Base-by-base conservation (phyloP, 257 asterid genomes). In the Solanum boliviense region DNA sequence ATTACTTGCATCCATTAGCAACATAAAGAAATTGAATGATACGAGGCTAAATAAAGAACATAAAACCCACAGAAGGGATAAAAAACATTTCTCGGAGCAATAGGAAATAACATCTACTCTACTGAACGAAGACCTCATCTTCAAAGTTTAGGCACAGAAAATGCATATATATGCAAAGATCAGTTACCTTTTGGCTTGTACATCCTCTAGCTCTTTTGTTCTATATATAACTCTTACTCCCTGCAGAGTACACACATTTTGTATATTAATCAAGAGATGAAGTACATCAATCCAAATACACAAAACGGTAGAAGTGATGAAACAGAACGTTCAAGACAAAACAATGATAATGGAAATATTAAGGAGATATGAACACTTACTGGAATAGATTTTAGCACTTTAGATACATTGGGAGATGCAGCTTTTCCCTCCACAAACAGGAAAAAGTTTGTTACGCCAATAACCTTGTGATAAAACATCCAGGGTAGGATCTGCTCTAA, bases 371-470 rank as follows among this genome's bases (percentile, higher is more conserved):
- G 79, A 11, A 5, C 35, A 88, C 98, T 92, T 91, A 96, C 99
- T 15, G 94, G 94, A 90, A 96, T 94, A 86, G 95, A 94, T 90
- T 95, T 94, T 62, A 96, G 95, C 89, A 96, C 98, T 88, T 88
- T 91, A 34, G 98, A 92, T 68, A 93, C 95, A 60, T 93, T 84
- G 85, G 93, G 94, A 84, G 98, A 88, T 68, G 98, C 98, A 70
- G 99, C 96, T 89, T 93, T 95, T 83, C 99, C 97, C 90, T 95
- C 98, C 62, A 95, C 98, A 87, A 96, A 96, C 72, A 95, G 89
- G 89, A 94, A 93, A 91, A 96, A 95, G 4, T 90, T 93, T 15
- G 97, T 88, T 38, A 95, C 94, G 44, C 99, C 99, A 56, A 96
- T 91, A 85, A 94, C 94, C 88, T 96, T 96, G 87, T 96, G 99